Conservation (phyloP, 1,284 basidiomycete species). For the Cutaneotrichosporon sp. region DNA sequence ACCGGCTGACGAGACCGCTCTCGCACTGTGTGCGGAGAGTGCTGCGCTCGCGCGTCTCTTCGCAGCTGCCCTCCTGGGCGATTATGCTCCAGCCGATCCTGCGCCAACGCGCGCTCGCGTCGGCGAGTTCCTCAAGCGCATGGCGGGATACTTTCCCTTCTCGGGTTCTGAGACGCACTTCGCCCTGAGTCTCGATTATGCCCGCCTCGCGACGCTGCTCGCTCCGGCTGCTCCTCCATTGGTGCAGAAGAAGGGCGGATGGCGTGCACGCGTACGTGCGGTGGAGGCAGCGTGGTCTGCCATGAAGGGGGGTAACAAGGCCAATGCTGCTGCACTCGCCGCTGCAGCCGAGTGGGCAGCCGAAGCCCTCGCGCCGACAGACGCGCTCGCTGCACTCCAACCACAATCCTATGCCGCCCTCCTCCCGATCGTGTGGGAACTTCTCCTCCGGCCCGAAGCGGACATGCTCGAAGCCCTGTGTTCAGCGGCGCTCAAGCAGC, state of each 20-base stretch:
- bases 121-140: constrained; percentile 50
- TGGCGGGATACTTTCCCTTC: constrained; percentile 83
- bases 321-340: constrained; percentile 36
- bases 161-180: constrained; percentile 24
- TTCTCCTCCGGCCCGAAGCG: constrained; percentile 59
- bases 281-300: constrained; percentile 37
- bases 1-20: constrained; percentile 56
- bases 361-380: constrained; percentile 58
- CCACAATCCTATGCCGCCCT: constrained; percentile 67
- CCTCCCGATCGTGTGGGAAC: constrained; percentile 78
- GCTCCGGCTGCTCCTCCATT: constrained; percentile 31
- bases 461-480: constrained; percentile 29
- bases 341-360: constrained; percentile 63
- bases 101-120: constrained; percentile 30
- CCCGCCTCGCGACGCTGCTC: constrained; percentile 42
- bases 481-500: constrained; percentile 44
- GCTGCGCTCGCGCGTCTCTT: constrained; percentile 65
- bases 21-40: constrained; percentile 64
- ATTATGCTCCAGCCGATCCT: constrained; percentile 8
- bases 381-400: constrained; percentile 59
- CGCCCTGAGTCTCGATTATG: constrained; percentile 62
- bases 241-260: constrained; percentile 23
- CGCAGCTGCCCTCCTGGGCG: constrained; percentile 60
- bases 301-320: constrained; percentile 8
- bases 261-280: constrained; percentile 35